Percentiles rank a stretch among this genome's conserved stretches.
phyloP scores from a whole-genome alignment of 2,329 filamentous ascomycete species.

The Hawksworthiomyces lignivorus region DNA sequence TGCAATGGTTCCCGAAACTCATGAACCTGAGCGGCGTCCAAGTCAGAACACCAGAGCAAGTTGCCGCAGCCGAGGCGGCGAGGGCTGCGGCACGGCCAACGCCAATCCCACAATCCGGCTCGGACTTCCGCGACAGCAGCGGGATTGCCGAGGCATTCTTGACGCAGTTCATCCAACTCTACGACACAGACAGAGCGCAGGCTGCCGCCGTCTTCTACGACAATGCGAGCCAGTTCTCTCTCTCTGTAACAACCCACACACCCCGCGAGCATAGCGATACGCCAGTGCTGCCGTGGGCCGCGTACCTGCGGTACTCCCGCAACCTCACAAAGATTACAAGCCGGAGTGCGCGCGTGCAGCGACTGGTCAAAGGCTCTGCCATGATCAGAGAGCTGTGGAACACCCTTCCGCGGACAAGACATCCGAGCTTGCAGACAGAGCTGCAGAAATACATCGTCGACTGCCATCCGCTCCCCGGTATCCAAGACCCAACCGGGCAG shows the following conservation, averaged over 20 bases:
- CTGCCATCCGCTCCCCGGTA: conserved; percentile 64
- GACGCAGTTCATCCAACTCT: conserved; percentile 63
- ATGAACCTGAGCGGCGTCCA: conserved; percentile 67
- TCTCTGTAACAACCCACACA: conserved; percentile 58
- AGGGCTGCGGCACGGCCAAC: conserved; percentile 34
- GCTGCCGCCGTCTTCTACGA: conserved; percentile 68
- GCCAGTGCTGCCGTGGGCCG: conserved; percentile 54
- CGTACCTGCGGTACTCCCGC: conserved; percentile 70
- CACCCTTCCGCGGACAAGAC: conserved; percentile 62
- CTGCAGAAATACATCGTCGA: conserved; percentile 74
- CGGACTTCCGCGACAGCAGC: conserved; percentile 67
- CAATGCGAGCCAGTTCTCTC: conserved; percentile 63
- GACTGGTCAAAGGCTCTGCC: conserved; percentile 56
- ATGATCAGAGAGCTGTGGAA: conserved; percentile 63
- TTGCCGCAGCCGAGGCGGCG: conserved; percentile 47
- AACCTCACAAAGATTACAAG: conserved; percentile 67
- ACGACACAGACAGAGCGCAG: conserved; percentile 61
- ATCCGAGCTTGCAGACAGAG: conserved; percentile 62
- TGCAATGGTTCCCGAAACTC: conserved; percentile 77
- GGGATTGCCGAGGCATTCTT: conserved; percentile 71
- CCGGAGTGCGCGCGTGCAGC: conserved; percentile 46
- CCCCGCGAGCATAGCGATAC: conserved; percentile 37
- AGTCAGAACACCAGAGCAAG: conserved; percentile 65
- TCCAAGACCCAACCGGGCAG: conserved; percentile 61
- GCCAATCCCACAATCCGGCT: conserved; percentile 53